These are phyloP conservation scores for Bacidia rubella DNA, from an alignment of 495 filamentous ascomycete species.

Conservation along the genomic window DNA sequence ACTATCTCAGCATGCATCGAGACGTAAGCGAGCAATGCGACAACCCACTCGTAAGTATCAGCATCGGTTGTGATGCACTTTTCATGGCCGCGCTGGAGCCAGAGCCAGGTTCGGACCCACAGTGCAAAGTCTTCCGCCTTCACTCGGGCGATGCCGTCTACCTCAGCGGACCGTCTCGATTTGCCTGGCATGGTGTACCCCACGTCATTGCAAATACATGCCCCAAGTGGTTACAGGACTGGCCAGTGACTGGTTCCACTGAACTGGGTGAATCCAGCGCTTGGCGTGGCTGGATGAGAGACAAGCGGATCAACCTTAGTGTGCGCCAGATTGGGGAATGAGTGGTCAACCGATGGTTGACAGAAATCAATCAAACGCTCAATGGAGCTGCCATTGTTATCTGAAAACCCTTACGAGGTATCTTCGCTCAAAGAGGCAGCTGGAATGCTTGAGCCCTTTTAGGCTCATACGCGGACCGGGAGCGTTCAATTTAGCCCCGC, in stretches of 20 bases:
- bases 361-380: constrained; percentile 4
- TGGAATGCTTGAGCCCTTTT: neutral
- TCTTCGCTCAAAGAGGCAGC: neutral
- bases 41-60: constrained; percentile 65
- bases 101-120: constrained; percentile 24
- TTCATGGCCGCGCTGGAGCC: constrained; percentile 52
- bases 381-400: neutral
- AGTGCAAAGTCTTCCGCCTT: constrained; percentile 47
- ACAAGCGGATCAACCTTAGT: constrained; percentile 81
- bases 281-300: constrained; percentile 75
- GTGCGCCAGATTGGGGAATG: constrained; percentile 72
- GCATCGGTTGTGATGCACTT: constrained; percentile 75
- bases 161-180: constrained; percentile 64
- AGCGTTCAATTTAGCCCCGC: neutral
- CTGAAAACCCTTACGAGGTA: neutral
- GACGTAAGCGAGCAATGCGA: constrained; percentile 76
- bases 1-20: constrained; percentile 76
- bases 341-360: too few relatives aligned
- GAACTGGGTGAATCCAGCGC: constrained; percentile 18
- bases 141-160: constrained; percentile 71
- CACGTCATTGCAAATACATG: constrained; percentile 65
- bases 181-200: constrained; percentile 91
- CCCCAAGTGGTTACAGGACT: constrained; percentile 56
- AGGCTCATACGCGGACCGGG: neutral
- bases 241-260: constrained; percentile 43